Evolutionary conservation across 2,329 filamentous ascomycete species (phyloP).

Genomic region (Bipolaris zeicola): DNA sequence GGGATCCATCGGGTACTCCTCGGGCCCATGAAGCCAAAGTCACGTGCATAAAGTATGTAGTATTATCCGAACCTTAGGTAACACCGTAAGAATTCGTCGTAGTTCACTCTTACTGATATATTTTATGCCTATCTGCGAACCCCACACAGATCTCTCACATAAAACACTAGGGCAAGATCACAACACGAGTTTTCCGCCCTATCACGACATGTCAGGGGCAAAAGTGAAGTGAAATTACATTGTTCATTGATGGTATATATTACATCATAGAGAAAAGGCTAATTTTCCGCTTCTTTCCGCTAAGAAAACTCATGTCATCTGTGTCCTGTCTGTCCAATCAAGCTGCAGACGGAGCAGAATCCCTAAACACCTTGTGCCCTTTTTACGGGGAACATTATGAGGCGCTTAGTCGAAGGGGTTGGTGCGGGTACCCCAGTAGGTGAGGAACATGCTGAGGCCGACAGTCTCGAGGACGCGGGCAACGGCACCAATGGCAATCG

Average conservation of each 20-base stretch:
- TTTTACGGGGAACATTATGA: conserved; percentile 9
- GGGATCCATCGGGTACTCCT: no score
- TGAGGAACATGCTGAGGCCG: conserved; percentile 88
- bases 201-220: neutral
- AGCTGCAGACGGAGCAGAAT: conserved; percentile 30
- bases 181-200: no score
- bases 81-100: no score
- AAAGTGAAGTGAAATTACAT: conserved; percentile 12
- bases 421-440: conserved; percentile 96
- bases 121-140: no score
- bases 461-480: conserved; percentile 92
- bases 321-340: conserved; percentile 32
- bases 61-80: no score
- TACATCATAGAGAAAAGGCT: conserved; percentile 36
- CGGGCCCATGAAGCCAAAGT: no score
- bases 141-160: no score
- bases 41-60: no score
- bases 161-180: no score
- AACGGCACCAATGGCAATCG: conserved; percentile 81
- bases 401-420: conserved; percentile 79
- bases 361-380: conserved; percentile 25
- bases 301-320: conserved; percentile 26
- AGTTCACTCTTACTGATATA: no score
- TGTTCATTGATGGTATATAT: conserved; percentile 32
- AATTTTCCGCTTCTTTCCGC: conserved; percentile 25